A percentile compares a stretch with the other conserved stretches of the same genome.
Conservation (phyloP, 176 grass and related monocot genomes). For the Themeda triandra region DNA sequence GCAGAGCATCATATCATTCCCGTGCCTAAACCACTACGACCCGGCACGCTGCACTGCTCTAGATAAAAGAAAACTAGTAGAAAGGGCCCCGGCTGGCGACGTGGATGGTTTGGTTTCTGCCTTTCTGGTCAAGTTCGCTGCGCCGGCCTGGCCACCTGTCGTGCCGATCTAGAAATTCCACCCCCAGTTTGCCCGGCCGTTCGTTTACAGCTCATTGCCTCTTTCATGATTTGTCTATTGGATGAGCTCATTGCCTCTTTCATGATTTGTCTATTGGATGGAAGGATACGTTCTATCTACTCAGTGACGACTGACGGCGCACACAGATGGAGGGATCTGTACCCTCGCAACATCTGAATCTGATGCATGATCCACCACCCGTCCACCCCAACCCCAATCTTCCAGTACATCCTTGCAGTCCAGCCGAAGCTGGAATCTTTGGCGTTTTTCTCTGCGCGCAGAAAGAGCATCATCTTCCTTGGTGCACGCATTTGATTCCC, state of each 20-base stretch:
- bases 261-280: not conserved
- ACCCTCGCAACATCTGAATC: not conserved
- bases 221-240: not conserved
- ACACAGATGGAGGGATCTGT: not conserved
- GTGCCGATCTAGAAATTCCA: not conserved
- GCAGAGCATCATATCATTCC: conserved; percentile 20
- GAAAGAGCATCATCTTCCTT: not conserved
- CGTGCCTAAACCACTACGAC: not conserved
- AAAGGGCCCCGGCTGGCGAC: not conserved
- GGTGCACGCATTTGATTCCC: conserved; percentile 1
- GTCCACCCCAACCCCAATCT: not conserved
- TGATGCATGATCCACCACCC: too few relatives aligned
- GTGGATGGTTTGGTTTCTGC: not conserved
- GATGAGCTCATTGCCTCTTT: not conserved
- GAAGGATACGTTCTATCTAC: not conserved
- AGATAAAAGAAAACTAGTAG: too few relatives aligned
- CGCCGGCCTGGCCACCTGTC: not conserved
- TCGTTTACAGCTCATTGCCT: not conserved
- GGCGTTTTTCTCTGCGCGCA: not conserved
- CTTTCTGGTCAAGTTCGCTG: not conserved
- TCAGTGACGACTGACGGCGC: not conserved
- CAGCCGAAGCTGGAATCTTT: not conserved
- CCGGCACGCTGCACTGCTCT: not conserved
- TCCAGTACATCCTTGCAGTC: not conserved
- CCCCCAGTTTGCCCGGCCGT: not conserved